These are phyloP conservation scores for Hyparrhenia diplandra DNA, from an alignment of 176 grass and related monocot species.

Conservation along the genomic window DNA sequence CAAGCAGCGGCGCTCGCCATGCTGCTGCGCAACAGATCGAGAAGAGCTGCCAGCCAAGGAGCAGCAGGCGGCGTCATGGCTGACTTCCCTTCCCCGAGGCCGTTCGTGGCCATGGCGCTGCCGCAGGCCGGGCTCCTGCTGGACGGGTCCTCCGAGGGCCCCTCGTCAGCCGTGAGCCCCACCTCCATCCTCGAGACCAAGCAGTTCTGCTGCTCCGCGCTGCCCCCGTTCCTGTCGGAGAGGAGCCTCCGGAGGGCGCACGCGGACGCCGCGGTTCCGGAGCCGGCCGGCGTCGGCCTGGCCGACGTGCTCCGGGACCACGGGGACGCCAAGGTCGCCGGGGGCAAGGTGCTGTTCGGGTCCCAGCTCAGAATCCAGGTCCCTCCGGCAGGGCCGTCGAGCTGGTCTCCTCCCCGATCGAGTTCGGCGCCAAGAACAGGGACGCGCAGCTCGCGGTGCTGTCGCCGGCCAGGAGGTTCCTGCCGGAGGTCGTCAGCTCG, in stretches of 20 bases:
- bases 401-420: conserved; percentile 65
- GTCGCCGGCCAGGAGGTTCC: conserved; percentile 59
- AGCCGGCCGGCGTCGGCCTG: conserved; percentile 54
- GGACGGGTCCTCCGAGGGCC: conserved; percentile 40
- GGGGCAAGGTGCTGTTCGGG: conserved; percentile 70
- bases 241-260: conserved; percentile 35
- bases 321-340: conserved; percentile 18
- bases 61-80: conserved; percentile 21
- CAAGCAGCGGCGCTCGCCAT: not conserved
- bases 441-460: conserved; percentile 61
- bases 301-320: conserved; percentile 67
- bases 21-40: conserved; percentile 69
- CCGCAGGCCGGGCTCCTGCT: conserved; percentile 41
- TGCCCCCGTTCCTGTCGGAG: conserved; percentile 53
- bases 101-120: conserved; percentile 60
- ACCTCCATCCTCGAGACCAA: conserved; percentile 89
- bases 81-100: conserved; percentile 56
- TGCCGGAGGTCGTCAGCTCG: conserved; percentile 42
- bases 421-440: conserved; percentile 86
- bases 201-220: conserved; percentile 47
- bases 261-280: not conserved
- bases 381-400: conserved; percentile 36
- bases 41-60: conserved; percentile 47
- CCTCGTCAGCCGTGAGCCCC: conserved; percentile 63
- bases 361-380: conserved; percentile 87